Conservation (phyloP, 2,329 filamentous ascomycete species). For the Fulvia fulva region DNA sequence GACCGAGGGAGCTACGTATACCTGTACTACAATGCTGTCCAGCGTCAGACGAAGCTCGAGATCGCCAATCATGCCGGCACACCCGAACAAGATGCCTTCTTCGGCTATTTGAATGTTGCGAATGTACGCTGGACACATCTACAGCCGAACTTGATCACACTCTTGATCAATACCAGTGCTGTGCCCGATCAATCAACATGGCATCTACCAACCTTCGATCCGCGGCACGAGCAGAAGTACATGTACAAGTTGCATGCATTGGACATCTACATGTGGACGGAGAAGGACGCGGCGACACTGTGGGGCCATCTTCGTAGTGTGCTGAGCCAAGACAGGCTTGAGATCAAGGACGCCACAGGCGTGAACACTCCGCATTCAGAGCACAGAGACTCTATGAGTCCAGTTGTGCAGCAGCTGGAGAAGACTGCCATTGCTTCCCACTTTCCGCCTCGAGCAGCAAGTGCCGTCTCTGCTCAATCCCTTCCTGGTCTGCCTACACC, state of each 20-base stretch:
- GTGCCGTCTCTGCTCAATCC: slow-evolving; percentile 36
- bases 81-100: slow-evolving; percentile 74
- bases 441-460: slow-evolving; percentile 42
- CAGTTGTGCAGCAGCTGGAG: slow-evolving; percentile 71
- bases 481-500: slow-evolving; percentile 30
- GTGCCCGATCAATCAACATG: slow-evolving; percentile 54
- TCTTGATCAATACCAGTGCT: slow-evolving; percentile 55
- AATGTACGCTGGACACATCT: slow-evolving; percentile 68
- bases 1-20: slow-evolving; percentile 78
- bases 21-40: slow-evolving; percentile 68
- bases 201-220: slow-evolving; percentile 71
- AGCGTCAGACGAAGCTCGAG: slow-evolving; percentile 67
- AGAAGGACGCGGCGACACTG: slow-evolving; percentile 66
- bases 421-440: slow-evolving; percentile 63
- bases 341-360: slow-evolving; percentile 63
- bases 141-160: slow-evolving; percentile 66
- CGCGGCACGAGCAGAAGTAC: slow-evolving; percentile 70
- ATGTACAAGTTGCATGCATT: slow-evolving; percentile 72
- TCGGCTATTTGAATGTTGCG: slow-evolving; percentile 58
- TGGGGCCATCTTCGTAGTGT: slow-evolving; percentile 64
- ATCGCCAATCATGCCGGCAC: slow-evolving; percentile 71
- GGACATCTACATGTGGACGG: slow-evolving; percentile 77
- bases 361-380: slow-evolving; percentile 38
- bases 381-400: slow-evolving; percentile 54
- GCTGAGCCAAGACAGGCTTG: slow-evolving; percentile 57